Evolutionary conservation across 2,329 filamentous ascomycete genomes (phyloP).

Genomic region (Fusarium sororula): DNA sequence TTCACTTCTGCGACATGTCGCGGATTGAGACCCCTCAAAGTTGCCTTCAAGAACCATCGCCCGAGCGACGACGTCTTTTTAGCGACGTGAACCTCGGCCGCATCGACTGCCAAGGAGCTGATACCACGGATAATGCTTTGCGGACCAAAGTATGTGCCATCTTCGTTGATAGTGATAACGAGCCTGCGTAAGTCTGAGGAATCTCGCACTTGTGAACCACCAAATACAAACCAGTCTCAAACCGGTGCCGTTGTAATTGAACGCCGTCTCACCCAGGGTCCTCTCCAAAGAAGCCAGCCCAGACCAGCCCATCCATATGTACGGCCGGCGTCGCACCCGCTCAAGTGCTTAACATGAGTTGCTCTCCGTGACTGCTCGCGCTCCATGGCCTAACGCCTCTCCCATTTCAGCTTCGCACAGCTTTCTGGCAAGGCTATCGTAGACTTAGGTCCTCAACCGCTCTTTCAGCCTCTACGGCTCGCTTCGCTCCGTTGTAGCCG

Average conservation of each 20-base stretch:
- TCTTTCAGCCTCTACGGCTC: not conserved
- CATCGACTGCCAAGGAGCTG: not conserved
- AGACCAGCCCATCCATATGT: not conserved
- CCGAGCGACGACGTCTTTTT: accelerated
- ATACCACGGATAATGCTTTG: not conserved
- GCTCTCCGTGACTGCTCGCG: not conserved
- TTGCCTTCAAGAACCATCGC: not conserved
- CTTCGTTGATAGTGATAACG: too few relatives aligned
- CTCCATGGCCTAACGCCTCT: accelerated
- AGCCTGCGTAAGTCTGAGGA: too few relatives aligned
- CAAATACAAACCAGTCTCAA: not conserved
- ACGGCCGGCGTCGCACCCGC: accelerated
- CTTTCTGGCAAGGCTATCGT: too few relatives aligned
- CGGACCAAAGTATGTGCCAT: not conserved
- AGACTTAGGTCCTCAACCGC: too few relatives aligned
- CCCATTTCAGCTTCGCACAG: too few relatives aligned
- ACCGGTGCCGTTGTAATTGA: accelerated
- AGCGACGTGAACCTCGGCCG: accelerated
- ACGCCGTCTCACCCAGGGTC: not conserved
- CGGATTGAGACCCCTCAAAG: not conserved
- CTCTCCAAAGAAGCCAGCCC: too few relatives aligned
- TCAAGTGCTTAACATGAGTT: not conserved
- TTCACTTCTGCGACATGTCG: accelerated
- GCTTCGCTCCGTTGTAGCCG: accelerated
- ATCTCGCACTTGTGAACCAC: too few relatives aligned